Percentiles rank a stretch among this genome's conserved stretches.
phyloP scores from a whole-genome alignment of 1,139 yeast genomes.

The Arxiozyma bovina region DNA sequence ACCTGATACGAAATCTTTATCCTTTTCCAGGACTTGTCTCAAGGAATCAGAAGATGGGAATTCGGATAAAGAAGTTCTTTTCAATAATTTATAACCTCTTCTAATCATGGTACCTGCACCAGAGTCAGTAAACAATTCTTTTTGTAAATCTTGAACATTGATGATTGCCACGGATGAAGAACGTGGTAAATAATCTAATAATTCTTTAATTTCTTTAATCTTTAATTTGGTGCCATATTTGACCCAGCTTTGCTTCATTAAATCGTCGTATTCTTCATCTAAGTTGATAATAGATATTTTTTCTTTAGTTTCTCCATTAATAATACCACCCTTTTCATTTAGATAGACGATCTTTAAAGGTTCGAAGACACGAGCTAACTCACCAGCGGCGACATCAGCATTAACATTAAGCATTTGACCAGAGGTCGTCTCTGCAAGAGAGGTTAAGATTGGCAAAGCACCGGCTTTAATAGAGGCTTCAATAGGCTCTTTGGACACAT shows the following conservation, averaged over 20 bases:
- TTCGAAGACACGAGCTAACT: constrained; percentile 90
- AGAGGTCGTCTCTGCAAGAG: constrained; percentile 89
- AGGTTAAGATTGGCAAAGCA: constrained; percentile 89
- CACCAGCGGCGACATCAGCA: constrained; percentile 99
- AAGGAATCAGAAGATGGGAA: constrained; percentile 66
- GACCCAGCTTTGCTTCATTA: constrained; percentile 94
- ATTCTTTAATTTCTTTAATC: constrained; percentile 90
- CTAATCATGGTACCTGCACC: constrained; percentile 99
- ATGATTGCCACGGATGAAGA: constrained; percentile 97
- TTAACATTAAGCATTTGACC: constrained; percentile 96
- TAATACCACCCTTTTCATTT: constrained; percentile 95
- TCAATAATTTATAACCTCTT: constrained; percentile 85
- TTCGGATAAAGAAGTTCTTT: constrained; percentile 58
- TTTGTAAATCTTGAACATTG: constrained; percentile 88
- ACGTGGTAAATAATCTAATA: constrained; percentile 87
- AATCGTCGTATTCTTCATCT: constrained; percentile 89
- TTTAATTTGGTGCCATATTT: constrained; percentile 96
- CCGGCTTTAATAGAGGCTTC: constrained; percentile 96
- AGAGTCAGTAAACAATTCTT: constrained; percentile 93
- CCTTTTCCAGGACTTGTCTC: constrained; percentile 68
- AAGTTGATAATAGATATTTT: constrained; percentile 82
- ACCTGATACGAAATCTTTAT: constrained; percentile 64
- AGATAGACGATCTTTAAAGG: constrained; percentile 93
- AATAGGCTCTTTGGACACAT: constrained; percentile 82
- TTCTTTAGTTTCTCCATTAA: constrained; percentile 86